Base-by-base conservation (phyloP, 2,329 filamentous ascomycete species). In the Aspergillus fructus region DNA sequence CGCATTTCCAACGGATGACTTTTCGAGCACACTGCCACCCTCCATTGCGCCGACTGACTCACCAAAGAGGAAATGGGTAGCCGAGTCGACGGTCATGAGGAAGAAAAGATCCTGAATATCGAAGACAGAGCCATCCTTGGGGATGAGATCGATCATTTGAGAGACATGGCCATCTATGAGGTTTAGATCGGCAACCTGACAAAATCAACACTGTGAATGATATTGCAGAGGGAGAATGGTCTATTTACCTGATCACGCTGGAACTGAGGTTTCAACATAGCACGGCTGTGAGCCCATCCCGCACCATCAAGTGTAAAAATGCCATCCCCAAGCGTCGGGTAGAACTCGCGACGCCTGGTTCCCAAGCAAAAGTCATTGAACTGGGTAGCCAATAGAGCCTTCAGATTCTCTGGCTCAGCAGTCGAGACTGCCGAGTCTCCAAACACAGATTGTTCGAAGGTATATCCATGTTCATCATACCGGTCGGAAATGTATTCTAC, bases 31-130 rank as follows among this genome's bases (percentile, higher is more conserved):
- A 81, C 84, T 55, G 0, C 84, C 84, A 17, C 71, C 67, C 8
- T 75, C 61, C 66, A 78, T 72, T 60, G 81, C 85, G 45, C 83
- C 84, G 13, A 93, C 88, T 57, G 89, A 89, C 59, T 86, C 81
- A 3, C 93, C 93, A 1, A 96, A 83, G 24, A 97, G 77, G 71
- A 96, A 96, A 65, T 96, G 89, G 0, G 92, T 96, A 2, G 90
- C 86, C 4, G 90, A 88, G 74, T 97, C 93, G 15, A 96, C 81
- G 0, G 91, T 93, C 67, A 87, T 88, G 30, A 90, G 82, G 77
- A 91, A 96, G 74, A 96, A 89, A 41, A 96, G 78, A 58, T 91
- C 86, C 61, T 86, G 83, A 4, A 93, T 85, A 63, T 96, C 86
- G 39, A 96, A 79, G 8, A 84, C 63, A 9, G 65, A 71, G 39